A percentile compares a stretch with the other conserved stretches of the same genome.
phyloP scores from a whole-genome alignment of 345 rosid species.

The Acer negundo region DNA sequence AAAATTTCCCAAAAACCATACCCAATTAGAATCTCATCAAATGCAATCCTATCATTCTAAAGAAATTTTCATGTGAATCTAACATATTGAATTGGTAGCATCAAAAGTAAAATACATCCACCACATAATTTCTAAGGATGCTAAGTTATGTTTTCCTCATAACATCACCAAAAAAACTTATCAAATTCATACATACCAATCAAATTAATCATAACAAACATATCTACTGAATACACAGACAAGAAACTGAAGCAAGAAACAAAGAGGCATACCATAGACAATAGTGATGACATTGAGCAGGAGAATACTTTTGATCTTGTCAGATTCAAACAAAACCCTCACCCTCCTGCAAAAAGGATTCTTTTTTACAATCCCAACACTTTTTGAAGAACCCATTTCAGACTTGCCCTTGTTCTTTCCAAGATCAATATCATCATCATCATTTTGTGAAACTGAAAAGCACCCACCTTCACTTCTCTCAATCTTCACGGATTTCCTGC shows the following conservation, averaged over 20 bases:
- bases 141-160: no score
- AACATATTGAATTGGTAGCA: neutral
- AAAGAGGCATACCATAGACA: slow-evolving; percentile 27
- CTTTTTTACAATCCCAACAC: slow-evolving; percentile 5
- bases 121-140: neutral
- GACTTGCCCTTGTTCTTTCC: neutral
- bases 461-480: slow-evolving; percentile 12
- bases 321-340: slow-evolving; percentile 21
- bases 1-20: neutral
- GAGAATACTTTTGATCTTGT: slow-evolving; percentile 24
- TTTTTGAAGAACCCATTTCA: neutral
- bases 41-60: neutral
- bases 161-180: neutral
- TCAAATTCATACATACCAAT: neutral
- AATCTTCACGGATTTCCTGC: slow-evolving; percentile 6
- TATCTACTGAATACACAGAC: neutral
- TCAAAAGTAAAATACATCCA: neutral
- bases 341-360: slow-evolving; percentile 21
- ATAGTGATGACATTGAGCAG: slow-evolving; percentile 29
- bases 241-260: neutral
- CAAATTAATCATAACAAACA: neutral
- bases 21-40: neutral
- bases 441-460: slow-evolving; percentile 5
- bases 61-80: neutral
- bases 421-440: slow-evolving; percentile 5